Evolutionary conservation across 1,284 basidiomycete species (phyloP).

Genomic region (Inonotus hispidus): DNA sequence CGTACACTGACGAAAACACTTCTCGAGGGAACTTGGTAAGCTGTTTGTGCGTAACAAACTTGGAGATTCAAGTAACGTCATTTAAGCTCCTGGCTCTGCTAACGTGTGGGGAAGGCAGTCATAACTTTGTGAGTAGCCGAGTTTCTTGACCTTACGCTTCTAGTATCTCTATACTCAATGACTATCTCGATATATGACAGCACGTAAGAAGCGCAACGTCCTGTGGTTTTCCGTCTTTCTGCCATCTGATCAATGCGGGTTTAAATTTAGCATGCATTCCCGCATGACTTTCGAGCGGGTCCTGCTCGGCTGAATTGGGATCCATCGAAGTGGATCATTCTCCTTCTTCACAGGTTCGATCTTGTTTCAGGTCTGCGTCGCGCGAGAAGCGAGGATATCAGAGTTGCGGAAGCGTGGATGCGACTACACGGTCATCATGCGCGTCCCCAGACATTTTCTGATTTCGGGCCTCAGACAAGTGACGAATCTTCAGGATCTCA

Average conservation of each 20-base stretch:
- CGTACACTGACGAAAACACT: constrained; percentile 74
- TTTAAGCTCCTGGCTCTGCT: constrained; percentile 59
- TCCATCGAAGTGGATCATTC: constrained; percentile 77
- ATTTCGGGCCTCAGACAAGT: constrained; percentile 7
- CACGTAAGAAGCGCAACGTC: constrained; percentile 11
- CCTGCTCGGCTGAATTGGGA: constrained; percentile 65
- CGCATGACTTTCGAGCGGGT: constrained; percentile 67
- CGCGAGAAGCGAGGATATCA: constrained; percentile 55
- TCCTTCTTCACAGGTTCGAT: constrained; percentile 48
- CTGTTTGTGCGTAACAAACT: constrained; percentile 3
- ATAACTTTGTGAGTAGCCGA: constrained; percentile 59
- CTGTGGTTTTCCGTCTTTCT: neutral
- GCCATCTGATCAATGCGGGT: neutral
- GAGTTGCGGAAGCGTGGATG: constrained; percentile 52
- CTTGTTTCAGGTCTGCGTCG: constrained; percentile 45
- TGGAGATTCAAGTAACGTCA: constrained; percentile 1
- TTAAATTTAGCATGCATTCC: constrained; percentile 64
- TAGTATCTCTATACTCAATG: neutral
- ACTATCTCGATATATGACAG: neutral
- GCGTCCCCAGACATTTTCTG: neutral
- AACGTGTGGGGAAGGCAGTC: constrained; percentile 74
- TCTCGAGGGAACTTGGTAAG: constrained; percentile 67
- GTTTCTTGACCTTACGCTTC: neutral
- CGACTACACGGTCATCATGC: constrained; percentile 24
- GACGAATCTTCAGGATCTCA: neutral